Evolutionary conservation across 2,329 filamentous ascomycete species (phyloP), one percentile per base, ranked within the genome.

Genomic region (Akanthomyces lecanii): DNA sequence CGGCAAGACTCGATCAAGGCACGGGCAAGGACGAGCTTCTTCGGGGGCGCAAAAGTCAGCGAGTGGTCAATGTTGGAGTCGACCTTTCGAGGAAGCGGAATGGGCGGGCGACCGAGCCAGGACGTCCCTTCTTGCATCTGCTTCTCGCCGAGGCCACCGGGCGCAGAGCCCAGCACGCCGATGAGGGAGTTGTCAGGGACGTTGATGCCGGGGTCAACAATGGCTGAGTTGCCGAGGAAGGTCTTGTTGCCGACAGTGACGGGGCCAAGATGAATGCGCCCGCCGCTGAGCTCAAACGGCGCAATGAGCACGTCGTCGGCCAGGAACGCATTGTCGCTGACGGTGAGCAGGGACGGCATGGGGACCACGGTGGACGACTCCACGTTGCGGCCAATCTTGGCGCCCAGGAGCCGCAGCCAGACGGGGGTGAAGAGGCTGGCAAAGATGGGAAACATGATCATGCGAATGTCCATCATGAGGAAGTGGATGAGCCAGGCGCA

Each of bases 191-290:
- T 52, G 44, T 63, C 64, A 5, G 66, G 65, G 3, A 69, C 61
- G 21, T 60, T 61, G 16, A 66, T 52, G 38, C 63, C 63, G 5
- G 54, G 59, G 40, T 65, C 64, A 12, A 67, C 65, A 33, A 69
- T 68, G 44, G 62, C 67, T 21, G 67, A 69, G 54, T 69, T 69
- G 7, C 67, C 67, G 11, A 68, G 64, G 48, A 69, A 69, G 0
- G 66, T 42, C 63, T 64, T 65, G 11, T 30, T 48, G 6, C 65
- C 67, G 6, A 68, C 58, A 0, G 65, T 58, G 4, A 63, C 58
- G 11, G 61, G 38, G 6, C 67, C 67, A 10, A 68, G 12, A 6
- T 56, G 63, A n/a, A 67, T 61, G 2, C 47, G 56, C 8, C 67
- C 66, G 7, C n/a, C 50, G 16, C 42, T 33, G 23, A 68, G 63